Conservation (phyloP, 495 filamentous ascomycete genomes). For the Letharia lupina region DNA sequence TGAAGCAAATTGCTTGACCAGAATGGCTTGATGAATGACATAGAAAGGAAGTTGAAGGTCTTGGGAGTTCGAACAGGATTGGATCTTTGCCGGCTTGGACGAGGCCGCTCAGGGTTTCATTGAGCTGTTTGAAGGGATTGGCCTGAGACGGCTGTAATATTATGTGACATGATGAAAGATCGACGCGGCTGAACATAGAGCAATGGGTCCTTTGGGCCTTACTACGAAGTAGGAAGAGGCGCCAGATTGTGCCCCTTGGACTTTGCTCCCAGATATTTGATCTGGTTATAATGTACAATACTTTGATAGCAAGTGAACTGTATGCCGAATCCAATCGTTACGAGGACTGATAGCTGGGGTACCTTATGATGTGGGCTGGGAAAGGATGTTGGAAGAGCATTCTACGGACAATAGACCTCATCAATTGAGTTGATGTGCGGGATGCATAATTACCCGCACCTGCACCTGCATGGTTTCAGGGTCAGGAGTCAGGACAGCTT, state of each 20-base stretch:
- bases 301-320: not conserved
- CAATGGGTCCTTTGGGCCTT: not conserved
- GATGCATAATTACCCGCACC: too few species aligned
- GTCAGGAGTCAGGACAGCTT: too few species aligned
- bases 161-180: not conserved
- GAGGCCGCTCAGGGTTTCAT: not conserved
- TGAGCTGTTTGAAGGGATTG: not conserved
- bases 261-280: not conserved
- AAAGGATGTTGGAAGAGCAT: too few species aligned
- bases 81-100: not conserved
- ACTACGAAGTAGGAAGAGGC: not conserved
- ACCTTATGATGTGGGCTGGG: not conserved
- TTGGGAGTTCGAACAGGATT: not conserved
- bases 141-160: not conserved
- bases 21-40: not conserved
- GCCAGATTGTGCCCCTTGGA: not conserved
- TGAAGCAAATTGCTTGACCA: conserved; percentile 50
- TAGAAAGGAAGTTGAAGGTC: not conserved
- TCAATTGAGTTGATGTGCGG: too few species aligned
- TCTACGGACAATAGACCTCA: too few species aligned
- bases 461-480: too few species aligned
- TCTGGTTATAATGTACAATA: not conserved
- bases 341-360: not conserved
- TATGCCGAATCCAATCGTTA: not conserved
- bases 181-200: not conserved